A percentile compares a stretch with the other conserved stretches of the same genome.
Conservation (phyloP, 2,329 filamentous ascomycete genomes). For the Cercospora sesami region DNA sequence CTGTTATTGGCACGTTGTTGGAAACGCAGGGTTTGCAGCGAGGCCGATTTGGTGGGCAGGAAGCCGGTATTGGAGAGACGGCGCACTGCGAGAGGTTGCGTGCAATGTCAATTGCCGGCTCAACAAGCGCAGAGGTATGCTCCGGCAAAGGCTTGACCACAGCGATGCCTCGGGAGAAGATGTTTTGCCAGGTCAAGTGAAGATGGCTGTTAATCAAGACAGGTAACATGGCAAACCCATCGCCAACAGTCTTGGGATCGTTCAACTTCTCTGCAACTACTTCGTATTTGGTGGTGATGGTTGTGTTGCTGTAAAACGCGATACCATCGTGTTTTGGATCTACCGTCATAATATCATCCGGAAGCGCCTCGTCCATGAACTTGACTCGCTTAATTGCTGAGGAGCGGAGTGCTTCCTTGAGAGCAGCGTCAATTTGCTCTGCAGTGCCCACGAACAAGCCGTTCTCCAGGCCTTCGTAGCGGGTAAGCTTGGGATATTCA, state of each 20-base stretch:
- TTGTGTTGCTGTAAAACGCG: slow-evolving; percentile 71
- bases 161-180: slow-evolving; percentile 72
- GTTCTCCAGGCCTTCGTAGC: slow-evolving; percentile 69
- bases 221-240: slow-evolving; percentile 66
- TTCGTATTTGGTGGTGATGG: slow-evolving; percentile 66
- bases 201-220: slow-evolving; percentile 81
- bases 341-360: slow-evolving; percentile 61
- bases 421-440: slow-evolving; percentile 45
- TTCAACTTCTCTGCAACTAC: slow-evolving; percentile 64
- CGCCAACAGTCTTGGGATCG: slow-evolving; percentile 52
- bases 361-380: slow-evolving; percentile 63
- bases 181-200: slow-evolving; percentile 79
- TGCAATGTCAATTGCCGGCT: slow-evolving; percentile 70
- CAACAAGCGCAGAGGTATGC: slow-evolving; percentile 71
- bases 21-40: slow-evolving; percentile 74
- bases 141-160: slow-evolving; percentile 77
- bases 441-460: slow-evolving; percentile 73
- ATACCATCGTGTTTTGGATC: slow-evolving; percentile 67
- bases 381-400: slow-evolving; percentile 62
- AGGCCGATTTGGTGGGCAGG: slow-evolving; percentile 78
- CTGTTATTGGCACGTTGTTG: slow-evolving; percentile 65
- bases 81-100: slow-evolving; percentile 74
- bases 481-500: slow-evolving; percentile 70
- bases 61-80: slow-evolving; percentile 67
- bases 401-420: slow-evolving; percentile 45